phyloP scores from a whole-genome alignment of 345 rosid genomes.

The Salix brachista region DNA sequence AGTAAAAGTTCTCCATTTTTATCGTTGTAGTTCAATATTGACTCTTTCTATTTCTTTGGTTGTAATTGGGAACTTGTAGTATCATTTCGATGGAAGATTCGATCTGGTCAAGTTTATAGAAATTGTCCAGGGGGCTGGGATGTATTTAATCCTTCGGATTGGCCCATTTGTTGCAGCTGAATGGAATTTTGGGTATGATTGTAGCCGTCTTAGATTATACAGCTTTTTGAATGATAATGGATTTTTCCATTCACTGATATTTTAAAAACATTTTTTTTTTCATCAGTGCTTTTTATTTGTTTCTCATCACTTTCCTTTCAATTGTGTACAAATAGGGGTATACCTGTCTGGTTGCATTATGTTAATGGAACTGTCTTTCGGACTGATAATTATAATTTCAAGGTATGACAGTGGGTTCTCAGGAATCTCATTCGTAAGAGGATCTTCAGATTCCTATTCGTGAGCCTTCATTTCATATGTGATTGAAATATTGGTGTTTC shows the following conservation, averaged over 20 bases:
- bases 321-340: conserved; percentile 41
- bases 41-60: background rate
- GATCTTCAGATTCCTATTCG: background rate
- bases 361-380: conserved; percentile 85
- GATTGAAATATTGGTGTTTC: background rate
- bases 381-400: conserved; percentile 71
- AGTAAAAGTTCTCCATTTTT: background rate
- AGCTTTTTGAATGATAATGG: background rate
- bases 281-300: background rate
- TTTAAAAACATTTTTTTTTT: background rate
- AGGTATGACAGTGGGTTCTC: conserved; percentile 36
- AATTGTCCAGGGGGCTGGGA: conserved; percentile 75
- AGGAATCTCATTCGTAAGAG: background rate
- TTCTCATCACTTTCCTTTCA: background rate
- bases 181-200: conserved; percentile 77
- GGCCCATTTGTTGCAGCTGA: conserved; percentile 96
- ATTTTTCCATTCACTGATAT: no score
- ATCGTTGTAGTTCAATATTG: background rate
- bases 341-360: conserved; percentile 92
- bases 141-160: conserved; percentile 90
- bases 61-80: conserved; percentile 37
- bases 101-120: conserved; percentile 88
- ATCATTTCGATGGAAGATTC: conserved; percentile 71
- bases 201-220: background rate
- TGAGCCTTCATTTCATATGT: background rate